Evolutionary conservation across 2,329 filamentous ascomycete genomes (phyloP), one percentile per base, ranked within the genome.

Genomic region (Cadophora gregata): DNA sequence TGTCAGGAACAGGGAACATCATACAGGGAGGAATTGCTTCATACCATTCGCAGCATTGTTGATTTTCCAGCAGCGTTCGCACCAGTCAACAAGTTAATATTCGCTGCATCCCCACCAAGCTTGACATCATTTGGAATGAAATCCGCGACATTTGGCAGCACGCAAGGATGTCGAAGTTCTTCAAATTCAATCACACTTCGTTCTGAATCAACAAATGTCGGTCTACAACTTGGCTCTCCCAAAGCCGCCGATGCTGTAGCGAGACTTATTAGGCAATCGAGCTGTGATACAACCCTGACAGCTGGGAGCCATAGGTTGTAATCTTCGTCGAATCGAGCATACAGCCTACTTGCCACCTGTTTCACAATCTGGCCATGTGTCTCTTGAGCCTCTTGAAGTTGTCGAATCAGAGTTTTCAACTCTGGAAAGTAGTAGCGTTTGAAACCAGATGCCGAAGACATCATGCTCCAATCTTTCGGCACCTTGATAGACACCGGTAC

Each of bases 31-130:
- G 31, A 48, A 6, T 19, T 2, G 78, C 86, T 80, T n/a, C n/a
- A n/a, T 82, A 92, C 90, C 96, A 98, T 98, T 76, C 96, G 89
- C 36, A 99, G 85, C 51, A 99, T 88, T 1, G 96, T 99, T 1
- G 96, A 98, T 81, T 99, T 99, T 76, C 96, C 96, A 59, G 96
- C 96, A 9, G 96, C 96, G 76, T 99, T 99, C 67, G 96, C 96
- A 77, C 96, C 96, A 1, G 96, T 99, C 47, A 99, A 86, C 33
- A 99, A 83, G 73, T 92, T 93, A 73, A 99, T 95, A 74, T 95
- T 97, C 62, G 93, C 84, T 8, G 85, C 83, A 10, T 89, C 83
- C 6, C 96, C 96, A 67, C 96, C 96, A 3, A 99, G 88, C 67
- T 88, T 88, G 70, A 99, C 88, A 76, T 97, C 92, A 75, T 99